Conservation (phyloP, 257 asterid species). For the Jaltomata sinuosa region DNA sequence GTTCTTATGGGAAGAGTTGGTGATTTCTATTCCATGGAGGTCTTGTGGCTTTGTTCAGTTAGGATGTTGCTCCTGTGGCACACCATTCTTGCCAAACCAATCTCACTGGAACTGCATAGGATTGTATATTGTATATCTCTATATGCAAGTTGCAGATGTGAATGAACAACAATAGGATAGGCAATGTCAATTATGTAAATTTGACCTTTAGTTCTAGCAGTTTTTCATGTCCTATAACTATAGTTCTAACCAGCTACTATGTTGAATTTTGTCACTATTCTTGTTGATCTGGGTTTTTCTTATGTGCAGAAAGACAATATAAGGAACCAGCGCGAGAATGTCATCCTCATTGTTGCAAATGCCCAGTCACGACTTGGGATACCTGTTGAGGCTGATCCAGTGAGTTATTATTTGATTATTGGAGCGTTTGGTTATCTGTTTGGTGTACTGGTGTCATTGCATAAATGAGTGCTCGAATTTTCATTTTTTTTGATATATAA, state of each 20-base stretch:
- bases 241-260: neutral
- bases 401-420: slow-evolving; percentile 21
- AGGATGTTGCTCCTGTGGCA: neutral
- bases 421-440: neutral
- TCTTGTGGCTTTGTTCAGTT: neutral
- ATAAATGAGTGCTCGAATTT: neutral
- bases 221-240: neutral
- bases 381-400: slow-evolving; percentile 72
- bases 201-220: neutral
- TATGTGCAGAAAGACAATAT: slow-evolving; percentile 78
- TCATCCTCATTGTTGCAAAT: slow-evolving; percentile 75
- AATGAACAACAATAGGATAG: neutral
- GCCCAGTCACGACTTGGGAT: slow-evolving; percentile 81
- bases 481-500: neutral
- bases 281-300: neutral
- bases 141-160: neutral
- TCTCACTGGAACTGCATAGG: neutral
- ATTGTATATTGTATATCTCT: neutral
- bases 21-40: neutral
- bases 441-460: neutral
- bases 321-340: slow-evolving; percentile 92
- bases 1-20: neutral
- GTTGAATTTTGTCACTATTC: neutral
- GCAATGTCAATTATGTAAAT: neutral
- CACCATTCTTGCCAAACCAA: neutral